These are phyloP conservation scores for Ramaria rubella DNA, from an alignment of 768 basidiomycete species.

Conservation along the genomic window DNA sequence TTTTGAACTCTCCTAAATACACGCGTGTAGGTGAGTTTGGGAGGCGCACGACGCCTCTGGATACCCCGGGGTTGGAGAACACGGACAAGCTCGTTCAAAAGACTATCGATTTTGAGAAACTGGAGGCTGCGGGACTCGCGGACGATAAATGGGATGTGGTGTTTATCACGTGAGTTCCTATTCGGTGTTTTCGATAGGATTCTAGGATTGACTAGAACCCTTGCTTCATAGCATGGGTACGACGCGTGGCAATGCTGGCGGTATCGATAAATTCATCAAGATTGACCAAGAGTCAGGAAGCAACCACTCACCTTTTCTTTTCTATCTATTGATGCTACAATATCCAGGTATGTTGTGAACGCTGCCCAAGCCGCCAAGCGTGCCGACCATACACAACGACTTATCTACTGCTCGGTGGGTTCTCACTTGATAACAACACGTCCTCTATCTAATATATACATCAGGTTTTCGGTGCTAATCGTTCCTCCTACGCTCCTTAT, in stretches of 20 bases:
- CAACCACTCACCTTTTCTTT: not conserved
- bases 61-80: not conserved
- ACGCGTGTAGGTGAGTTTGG: conserved; percentile 54
- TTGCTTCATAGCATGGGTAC: conserved; percentile 51
- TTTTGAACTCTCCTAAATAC: conserved; percentile 44
- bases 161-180: conserved; percentile 50
- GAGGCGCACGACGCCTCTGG: conserved; percentile 44
- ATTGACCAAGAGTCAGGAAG: conserved; percentile 65
- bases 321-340: too few species aligned
- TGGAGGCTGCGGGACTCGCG: conserved; percentile 44
- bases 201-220: not conserved
- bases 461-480: conserved; percentile 44
- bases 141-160: conserved; percentile 68
- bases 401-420: conserved; percentile 67
- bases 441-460: not conserved
- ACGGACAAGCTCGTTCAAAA: conserved; percentile 64
- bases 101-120: conserved; percentile 61
- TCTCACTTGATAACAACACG: not conserved
- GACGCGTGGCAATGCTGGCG: conserved; percentile 51
- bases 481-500: conserved; percentile 48
- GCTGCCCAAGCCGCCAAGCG: conserved; percentile 62
- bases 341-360: conserved; percentile 68
- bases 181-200: not conserved
- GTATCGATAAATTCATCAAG: conserved; percentile 61
- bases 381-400: conserved; percentile 41